Evolutionary conservation across 306 rosid genomes (phyloP).

Genomic region (Prunus campanulata): DNA sequence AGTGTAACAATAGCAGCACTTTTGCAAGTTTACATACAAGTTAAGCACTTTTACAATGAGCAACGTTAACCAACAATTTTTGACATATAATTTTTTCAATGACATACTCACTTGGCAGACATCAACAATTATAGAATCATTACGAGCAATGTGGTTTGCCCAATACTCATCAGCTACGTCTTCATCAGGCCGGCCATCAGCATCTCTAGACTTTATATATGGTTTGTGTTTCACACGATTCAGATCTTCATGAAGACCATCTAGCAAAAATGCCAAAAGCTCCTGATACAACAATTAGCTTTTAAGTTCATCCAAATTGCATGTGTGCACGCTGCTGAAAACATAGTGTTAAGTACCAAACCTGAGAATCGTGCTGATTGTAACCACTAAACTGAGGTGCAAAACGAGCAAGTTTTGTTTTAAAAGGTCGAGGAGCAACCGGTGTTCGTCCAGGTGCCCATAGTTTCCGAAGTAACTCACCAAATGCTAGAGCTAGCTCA

Average conservation of each 20-base stretch:
- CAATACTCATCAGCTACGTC: slow-evolving; percentile 98
- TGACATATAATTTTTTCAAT: slow-evolving; percentile 4
- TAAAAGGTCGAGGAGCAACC: slow-evolving; percentile 92
- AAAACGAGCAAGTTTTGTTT: slow-evolving; percentile 94
- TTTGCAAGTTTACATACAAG: not conserved
- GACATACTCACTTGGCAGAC: slow-evolving; percentile 85
- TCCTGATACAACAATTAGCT: slow-evolving; percentile 57
- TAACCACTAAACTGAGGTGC: slow-evolving; percentile 99
- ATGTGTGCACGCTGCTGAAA: slow-evolving; percentile 8
- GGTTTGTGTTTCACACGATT: slow-evolving; percentile 96
- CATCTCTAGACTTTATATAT: slow-evolving; percentile 89
- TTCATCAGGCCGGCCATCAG: slow-evolving; percentile 98
- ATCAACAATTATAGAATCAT: slow-evolving; percentile 96
- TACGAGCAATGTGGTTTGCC: slow-evolving; percentile 98
- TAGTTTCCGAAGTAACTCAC: slow-evolving; percentile 88
- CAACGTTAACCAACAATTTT: not conserved
- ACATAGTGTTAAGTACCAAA: slow-evolving; percentile 30
- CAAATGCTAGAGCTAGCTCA: slow-evolving; percentile 93
- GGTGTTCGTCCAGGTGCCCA: slow-evolving; percentile 98
- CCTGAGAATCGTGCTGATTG: slow-evolving; percentile 99
- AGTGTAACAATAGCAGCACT: not conserved
- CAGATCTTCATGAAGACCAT: slow-evolving; percentile 98
- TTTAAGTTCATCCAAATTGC: slow-evolving; percentile 25
- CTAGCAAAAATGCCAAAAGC: slow-evolving; percentile 94
- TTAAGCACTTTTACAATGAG: not conserved